Evolutionary conservation across 164 flowering plant genomes (phyloP).

Genomic region (Vitis vinifera): DNA sequence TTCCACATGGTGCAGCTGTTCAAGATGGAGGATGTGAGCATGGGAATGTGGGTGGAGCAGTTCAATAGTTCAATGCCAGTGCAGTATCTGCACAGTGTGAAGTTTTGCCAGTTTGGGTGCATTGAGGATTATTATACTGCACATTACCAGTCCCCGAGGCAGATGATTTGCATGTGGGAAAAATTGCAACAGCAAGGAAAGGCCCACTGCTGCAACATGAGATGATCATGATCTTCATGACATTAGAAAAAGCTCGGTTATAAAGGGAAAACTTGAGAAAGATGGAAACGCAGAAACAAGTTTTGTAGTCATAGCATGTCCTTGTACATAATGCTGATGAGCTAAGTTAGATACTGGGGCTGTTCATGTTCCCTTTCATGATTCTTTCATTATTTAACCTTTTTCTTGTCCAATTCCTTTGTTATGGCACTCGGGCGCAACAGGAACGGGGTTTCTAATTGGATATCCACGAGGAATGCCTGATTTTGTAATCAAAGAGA

Average conservation of each 20-base stretch:
- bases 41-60: slow-evolving; percentile 90
- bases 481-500: not conserved
- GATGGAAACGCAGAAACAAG: slow-evolving; percentile 11
- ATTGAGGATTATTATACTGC: slow-evolving; percentile 71
- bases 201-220: slow-evolving; percentile 75
- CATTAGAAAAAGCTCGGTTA: not conserved
- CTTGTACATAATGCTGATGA: slow-evolving; percentile 19
- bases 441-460: no score
- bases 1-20: slow-evolving; percentile 48
- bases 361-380: not conserved
- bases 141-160: slow-evolving; percentile 83
- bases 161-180: slow-evolving; percentile 83
- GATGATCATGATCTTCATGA: slow-evolving; percentile 31
- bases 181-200: slow-evolving; percentile 42
- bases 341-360: not conserved
- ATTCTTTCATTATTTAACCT: slow-evolving; percentile 9
- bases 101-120: slow-evolving; percentile 80
- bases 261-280: not conserved
- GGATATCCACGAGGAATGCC: no score
- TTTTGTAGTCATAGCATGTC: slow-evolving; percentile 19
- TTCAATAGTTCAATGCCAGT: slow-evolving; percentile 63
- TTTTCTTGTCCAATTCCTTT: not conserved
- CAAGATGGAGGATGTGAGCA: slow-evolving; percentile 90
- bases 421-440: not conserved
- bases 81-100: slow-evolving; percentile 55